Base-by-base conservation (phyloP, 2,329 filamentous ascomycete genomes). In the Penicillium corylophilum region DNA sequence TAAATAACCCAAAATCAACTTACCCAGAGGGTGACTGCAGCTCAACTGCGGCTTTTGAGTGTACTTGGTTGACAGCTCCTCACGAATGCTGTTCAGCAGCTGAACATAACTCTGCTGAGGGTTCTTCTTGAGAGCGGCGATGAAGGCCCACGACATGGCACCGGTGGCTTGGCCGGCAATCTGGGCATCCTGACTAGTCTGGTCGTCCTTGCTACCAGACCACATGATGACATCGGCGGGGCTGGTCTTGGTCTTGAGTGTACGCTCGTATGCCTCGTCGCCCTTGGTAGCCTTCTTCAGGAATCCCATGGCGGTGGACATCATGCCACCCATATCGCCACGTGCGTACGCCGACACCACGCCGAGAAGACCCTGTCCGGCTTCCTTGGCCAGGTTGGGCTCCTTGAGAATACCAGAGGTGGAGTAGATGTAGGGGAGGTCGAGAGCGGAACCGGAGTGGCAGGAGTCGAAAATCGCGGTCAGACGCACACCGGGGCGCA, bases 121-220 rank as follows among this genome's bases (percentile, higher is more conserved):
- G 68, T 95, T 95, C 77, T 92, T 90, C 79, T 89, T 92, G 66
- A 97, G 81, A 18, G 92, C 87, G 1, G 82, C 85, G 71, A 99
- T 94, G 72, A 99, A 99, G 2, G 94, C 94, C 85, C 89, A 96
- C 3, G 91, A 96, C 94, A 99, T 97, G 72, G 94, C 94, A 49
- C 94, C 94, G 0, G 94, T 99, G 29, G 94, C 93, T 75, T 96
- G 82, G 50, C 90, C 85, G 39, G 82, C 84, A 61, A 97, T 96
- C 24, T 85, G 89, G 12, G 94, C 92, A 71, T 99, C 94, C 74
- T 90, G 89, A 53, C 91, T 95, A 64, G 94, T 99, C 75, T 97
- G 94, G 55, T 87, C 84, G 69, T 99, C 94, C 74, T 96, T 96
- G 77, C 90, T 95, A 51, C 94, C 94, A 55, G 90, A 95, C 88